Evolutionary conservation across 2,329 filamentous ascomycete species (phyloP).

Genomic region (Diaporthe australafricana): DNA sequence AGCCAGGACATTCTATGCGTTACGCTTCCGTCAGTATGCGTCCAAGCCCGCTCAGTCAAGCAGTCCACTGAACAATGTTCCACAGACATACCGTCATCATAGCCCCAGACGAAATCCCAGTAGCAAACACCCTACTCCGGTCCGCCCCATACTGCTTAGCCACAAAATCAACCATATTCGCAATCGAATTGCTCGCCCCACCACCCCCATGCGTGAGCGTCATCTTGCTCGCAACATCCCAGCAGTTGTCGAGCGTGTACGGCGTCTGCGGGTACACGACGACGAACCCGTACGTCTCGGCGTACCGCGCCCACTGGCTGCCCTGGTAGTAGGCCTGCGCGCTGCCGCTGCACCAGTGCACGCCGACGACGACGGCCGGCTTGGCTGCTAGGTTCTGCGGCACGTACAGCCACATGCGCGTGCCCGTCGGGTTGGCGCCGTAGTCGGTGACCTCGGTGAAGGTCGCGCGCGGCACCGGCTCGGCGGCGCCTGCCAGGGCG

Average conservation of each 20-base stretch:
- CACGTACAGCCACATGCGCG: slow-evolving; percentile 55
- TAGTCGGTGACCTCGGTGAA: slow-evolving; percentile 39
- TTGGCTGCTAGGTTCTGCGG: slow-evolving; percentile 39
- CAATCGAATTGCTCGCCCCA: slow-evolving; percentile 66
- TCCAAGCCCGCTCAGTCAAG: too few species aligned
- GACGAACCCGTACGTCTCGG: slow-evolving; percentile 56
- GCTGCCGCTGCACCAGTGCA: slow-evolving; percentile 66
- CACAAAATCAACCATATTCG: slow-evolving; percentile 58
- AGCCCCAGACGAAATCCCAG: slow-evolving; percentile 60
- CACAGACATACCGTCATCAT: slow-evolving; percentile 62
- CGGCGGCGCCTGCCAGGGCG: not conserved
- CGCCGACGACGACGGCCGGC: slow-evolving; percentile 8
- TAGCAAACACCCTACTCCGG: slow-evolving; percentile 62
- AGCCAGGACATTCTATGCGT: slow-evolving; percentile 49
- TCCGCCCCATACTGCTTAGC: slow-evolving; percentile 58
- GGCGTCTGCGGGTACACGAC: slow-evolving; percentile 68
- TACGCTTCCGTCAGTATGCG: too few species aligned
- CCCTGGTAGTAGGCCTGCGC: slow-evolving; percentile 60
- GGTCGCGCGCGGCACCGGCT: slow-evolving; percentile 13
- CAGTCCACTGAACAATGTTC: too few species aligned
- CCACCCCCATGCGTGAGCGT: slow-evolving; percentile 67
- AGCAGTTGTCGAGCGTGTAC: slow-evolving; percentile 59
- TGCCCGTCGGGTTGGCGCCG: slow-evolving; percentile 51
- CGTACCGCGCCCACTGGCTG: slow-evolving; percentile 59
- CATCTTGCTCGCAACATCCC: slow-evolving; percentile 65